Conservation (phyloP, 2,329 filamentous ascomycete genomes). For the Pyrenochaeta sp. region DNA sequence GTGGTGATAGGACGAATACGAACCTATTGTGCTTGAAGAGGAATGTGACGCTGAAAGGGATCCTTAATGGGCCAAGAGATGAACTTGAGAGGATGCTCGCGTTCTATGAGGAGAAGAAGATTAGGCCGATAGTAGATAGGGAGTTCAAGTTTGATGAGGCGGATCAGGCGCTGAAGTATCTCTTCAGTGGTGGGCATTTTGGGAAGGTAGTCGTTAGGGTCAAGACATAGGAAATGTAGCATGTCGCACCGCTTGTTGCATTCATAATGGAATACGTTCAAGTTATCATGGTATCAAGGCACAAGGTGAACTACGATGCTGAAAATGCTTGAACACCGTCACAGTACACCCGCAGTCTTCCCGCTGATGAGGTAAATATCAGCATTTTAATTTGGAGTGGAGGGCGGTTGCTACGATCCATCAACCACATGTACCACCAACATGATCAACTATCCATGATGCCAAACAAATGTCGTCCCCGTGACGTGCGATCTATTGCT, state of each 20-base stretch:
- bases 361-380: too few relatives aligned
- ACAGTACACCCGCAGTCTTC: too few relatives aligned
- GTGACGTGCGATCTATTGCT: too few relatives aligned
- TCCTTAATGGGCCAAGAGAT: constrained; percentile 70
- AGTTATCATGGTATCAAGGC: background rate
- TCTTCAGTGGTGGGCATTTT: constrained; percentile 50
- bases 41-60: constrained; percentile 64
- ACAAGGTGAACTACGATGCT: background rate
- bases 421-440: too few relatives aligned
- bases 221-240: constrained; percentile 19
- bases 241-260: background rate
- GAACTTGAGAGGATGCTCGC: constrained; percentile 56
- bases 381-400: too few relatives aligned
- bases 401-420: too few relatives aligned
- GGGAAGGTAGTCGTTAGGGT: constrained; percentile 50
- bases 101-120: constrained; percentile 54
- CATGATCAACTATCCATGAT: too few relatives aligned
- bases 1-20: constrained; percentile 64
- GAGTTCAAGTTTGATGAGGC: constrained; percentile 50
- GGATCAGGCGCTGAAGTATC: constrained; percentile 37
- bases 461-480: too few relatives aligned
- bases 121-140: constrained; percentile 53
- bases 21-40: constrained; percentile 64
- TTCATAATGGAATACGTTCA: too few relatives aligned
- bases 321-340: too few relatives aligned